Conservation (phyloP, 2,329 filamentous ascomycete genomes). For the Rhytidhysteron rufulum region DNA sequence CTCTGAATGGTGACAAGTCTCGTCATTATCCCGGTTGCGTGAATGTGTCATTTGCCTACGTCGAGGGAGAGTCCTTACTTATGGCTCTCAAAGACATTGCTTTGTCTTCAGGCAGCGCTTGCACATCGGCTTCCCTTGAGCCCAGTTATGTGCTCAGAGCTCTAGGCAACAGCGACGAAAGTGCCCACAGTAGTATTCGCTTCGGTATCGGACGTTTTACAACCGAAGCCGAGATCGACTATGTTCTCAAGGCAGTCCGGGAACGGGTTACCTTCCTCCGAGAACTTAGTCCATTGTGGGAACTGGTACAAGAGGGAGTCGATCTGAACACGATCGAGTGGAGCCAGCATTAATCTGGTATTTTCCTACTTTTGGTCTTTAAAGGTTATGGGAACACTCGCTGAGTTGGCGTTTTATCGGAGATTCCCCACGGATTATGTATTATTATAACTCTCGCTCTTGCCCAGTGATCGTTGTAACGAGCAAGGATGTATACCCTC, state of each 20-base stretch:
- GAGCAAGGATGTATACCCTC: background rate
- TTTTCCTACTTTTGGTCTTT: conserved; percentile 4
- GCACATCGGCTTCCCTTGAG: conserved; percentile 93
- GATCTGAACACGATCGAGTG: conserved; percentile 96
- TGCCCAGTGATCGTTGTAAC: conserved; percentile 4
- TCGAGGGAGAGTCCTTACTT: conserved; percentile 93
- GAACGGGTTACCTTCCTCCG: conserved; percentile 89
- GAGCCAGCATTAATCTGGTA: conserved; percentile 75
- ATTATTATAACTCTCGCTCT: conserved; percentile 12
- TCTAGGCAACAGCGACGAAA: conserved; percentile 94
- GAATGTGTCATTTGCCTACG: conserved; percentile 97
- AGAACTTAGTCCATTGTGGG: conserved; percentile 94
- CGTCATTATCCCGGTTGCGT: conserved; percentile 94
- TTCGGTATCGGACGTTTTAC: conserved; percentile 98
- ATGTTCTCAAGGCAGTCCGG: conserved; percentile 89
- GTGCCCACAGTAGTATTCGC: conserved; percentile 93
- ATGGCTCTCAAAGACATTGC: conserved; percentile 99
- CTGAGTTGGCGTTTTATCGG: conserved; percentile 15
- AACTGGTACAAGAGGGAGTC: conserved; percentile 93
- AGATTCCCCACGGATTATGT: conserved; percentile 21
- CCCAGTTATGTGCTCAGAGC: conserved; percentile 94
- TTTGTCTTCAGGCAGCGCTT: conserved; percentile 91
- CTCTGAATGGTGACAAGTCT: conserved; percentile 78
- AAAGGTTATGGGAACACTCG: conserved; percentile 26
- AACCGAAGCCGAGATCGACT: conserved; percentile 92